These are phyloP conservation scores for Pseudogymnoascus destructans DNA, from an alignment of 2,329 filamentous ascomycete genomes.

Conservation along the genomic window DNA sequence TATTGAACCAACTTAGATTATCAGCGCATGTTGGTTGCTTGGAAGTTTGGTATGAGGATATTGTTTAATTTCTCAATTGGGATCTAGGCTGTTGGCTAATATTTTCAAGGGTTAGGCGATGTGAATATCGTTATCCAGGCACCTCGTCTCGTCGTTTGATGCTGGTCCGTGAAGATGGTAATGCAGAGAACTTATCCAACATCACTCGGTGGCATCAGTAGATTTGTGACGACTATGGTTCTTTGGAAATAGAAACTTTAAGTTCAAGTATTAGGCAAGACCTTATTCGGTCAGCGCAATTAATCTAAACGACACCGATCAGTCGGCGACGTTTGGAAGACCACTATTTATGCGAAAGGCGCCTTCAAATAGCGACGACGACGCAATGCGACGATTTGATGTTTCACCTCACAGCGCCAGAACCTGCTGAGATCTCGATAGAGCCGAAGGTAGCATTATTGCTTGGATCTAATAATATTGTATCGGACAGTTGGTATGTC, in stretches of 20 bases:
- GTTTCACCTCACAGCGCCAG: background rate
- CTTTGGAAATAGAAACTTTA: background rate
- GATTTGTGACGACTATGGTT: background rate
- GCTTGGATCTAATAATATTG: background rate
- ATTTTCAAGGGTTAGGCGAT: background rate
- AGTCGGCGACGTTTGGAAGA: background rate
- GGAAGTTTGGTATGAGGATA: background rate
- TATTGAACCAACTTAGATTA: background rate
- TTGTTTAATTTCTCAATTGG: background rate
- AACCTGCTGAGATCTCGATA: background rate
- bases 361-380: background rate
- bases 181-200: slow-evolving; percentile 5
- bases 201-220: background rate
- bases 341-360: background rate
- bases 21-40: background rate
- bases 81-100: background rate
- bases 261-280: background rate
- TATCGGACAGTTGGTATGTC: background rate
- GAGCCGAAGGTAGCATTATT: background rate
- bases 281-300: background rate
- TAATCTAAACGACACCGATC: background rate
- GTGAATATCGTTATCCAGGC: slow-evolving; percentile 4
- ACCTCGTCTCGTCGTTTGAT: background rate
- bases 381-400: slow-evolving; percentile 7
- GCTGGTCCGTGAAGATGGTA: background rate